Base-by-base conservation (phyloP, 106 monocot species). In the Triglochin maritima region DNA sequence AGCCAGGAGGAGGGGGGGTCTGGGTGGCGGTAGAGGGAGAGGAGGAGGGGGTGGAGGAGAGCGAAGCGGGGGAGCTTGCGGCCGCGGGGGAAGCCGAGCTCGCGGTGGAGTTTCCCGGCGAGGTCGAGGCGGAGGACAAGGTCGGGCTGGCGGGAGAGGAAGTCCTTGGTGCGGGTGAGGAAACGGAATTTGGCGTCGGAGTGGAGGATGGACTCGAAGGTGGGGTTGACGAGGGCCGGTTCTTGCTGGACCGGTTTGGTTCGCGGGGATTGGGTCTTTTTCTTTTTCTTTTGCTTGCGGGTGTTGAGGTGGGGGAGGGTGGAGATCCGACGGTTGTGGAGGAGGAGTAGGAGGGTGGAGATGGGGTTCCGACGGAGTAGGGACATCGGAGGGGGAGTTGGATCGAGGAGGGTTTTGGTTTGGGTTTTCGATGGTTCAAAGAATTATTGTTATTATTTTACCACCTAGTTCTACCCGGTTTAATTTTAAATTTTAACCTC, bases 71-170 rank as follows among this genome's bases (percentile, higher is more conserved):
- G 65, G 75, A 78, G 54, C 46, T 81, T 83, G 50, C 86, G 83
- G 70, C 89, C 89, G 44, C 86, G 89, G 46, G 89, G 79, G 65
- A 90, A 86, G 16, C 90, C 90, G 44, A 86, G 79, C 64, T 84
- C 81, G 50, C 79, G 79, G 75, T 86, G 56, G 72, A 86, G 84
- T 62, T 90, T 90, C 7, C 86, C 83, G 55, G 86, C 90, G 69
- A 62, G 57, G 60, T 74, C 46, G 60, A 90, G 86, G 47, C 72
- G 81, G 66, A 90, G 74, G 54, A 65, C 44, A 69, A 55, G 78
- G 13, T 50, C 52, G 45, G 78, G 82, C 48, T 68, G 82, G 76
- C 60, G 75, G 52, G 88, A 78, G 64, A 98, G 86, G 84, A 79
- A 86, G 72, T 75, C 77, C 6, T 69, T 65, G 66, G 88, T 73